Evolutionary conservation across 768 basidiomycete genomes (phyloP), one percentile per base, ranked within the genome.

Genomic region (Amyloporia xantha): DNA sequence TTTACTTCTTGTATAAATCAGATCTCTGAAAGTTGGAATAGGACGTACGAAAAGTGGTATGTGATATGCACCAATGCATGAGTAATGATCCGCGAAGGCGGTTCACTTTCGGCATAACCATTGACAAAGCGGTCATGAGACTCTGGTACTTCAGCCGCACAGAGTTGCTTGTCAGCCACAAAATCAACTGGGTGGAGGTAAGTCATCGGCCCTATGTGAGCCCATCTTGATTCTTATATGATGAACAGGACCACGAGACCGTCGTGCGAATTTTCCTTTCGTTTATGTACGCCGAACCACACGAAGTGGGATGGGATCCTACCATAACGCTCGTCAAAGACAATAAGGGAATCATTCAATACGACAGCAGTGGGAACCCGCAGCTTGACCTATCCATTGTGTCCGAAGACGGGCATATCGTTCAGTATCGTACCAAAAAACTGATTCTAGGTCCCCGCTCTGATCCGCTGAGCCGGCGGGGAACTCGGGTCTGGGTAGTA

Each of bases 91-190:
- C 54, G 0, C 49, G 59, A 27, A 52, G 59, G 4, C 47, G 60
- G 4, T 62, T 64, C 26, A 48, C 53, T 2, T 57, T 64, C 19
- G 66, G 65, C 0, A 59, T 67, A 20, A 65, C 61, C 0, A 47
- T 65, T 13, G 61, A 67, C 41, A 54, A 61, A 37, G 54, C 27
- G 0, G 4, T 37, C 0, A 51, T 60, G 55, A 51, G 67, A 17
- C 1, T 68, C 15, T 69, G 68, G 68, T 59, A 36, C 46, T 53
- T 35, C 36, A 52, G 46, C n/a, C 62, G 64, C 17, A 52, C 58
- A 5, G 44, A 49, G 3, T 33, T 61, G 5, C 17, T 60, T 15
- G 59, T 61, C 4, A 49, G 42, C 13, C 19, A 54, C n/a, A 11
- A 25, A 10, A 53, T 61, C 23, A 25, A 59, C 40, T 58, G 58